Evolutionary conservation across 345 rosid genomes (phyloP).

Genomic region (Eutrema heterophyllum): DNA sequence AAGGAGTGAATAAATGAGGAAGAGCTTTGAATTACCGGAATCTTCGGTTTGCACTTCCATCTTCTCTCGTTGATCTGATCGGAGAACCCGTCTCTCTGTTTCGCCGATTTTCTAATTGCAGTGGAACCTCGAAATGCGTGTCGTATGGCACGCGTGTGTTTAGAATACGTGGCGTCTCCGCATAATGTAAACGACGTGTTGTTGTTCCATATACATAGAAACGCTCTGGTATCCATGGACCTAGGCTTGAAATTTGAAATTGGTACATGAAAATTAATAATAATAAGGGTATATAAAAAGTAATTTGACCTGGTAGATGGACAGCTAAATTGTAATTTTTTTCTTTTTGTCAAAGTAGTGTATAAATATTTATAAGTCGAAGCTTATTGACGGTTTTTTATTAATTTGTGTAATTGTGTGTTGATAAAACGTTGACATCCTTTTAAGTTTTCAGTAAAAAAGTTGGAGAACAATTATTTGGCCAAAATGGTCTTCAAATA

Average conservation of each 20-base stretch:
- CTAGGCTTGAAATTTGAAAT: background rate
- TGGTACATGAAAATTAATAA: background rate
- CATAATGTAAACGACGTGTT: background rate
- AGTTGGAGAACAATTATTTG: too few species aligned
- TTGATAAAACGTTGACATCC: too few species aligned
- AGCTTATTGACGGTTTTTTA: too few species aligned
- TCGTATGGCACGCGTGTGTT: constrained; percentile 5
- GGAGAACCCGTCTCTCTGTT: background rate
- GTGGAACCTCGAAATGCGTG: background rate
- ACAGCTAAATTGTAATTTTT: too few species aligned
- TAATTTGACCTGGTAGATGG: background rate
- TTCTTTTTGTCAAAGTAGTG: too few species aligned
- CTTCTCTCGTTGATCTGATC: constrained; percentile 15
- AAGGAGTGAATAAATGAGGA: background rate
- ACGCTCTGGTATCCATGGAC: background rate
- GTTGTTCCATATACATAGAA: background rate
- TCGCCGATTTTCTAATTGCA: background rate
- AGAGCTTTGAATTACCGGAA: background rate
- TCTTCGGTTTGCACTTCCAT: constrained; percentile 45
- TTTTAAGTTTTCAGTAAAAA: too few species aligned
- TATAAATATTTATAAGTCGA: too few species aligned
- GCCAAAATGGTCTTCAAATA: too few species aligned
- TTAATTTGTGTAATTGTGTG: too few species aligned
- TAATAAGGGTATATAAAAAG: background rate
- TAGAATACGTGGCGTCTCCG: constrained; percentile 11